A percentile compares a stretch with the other conserved stretches of the same genome.
Evolutionary conservation across 805 yeast species (phyloP).

Genomic region (Nematodospora valgi): DNA sequence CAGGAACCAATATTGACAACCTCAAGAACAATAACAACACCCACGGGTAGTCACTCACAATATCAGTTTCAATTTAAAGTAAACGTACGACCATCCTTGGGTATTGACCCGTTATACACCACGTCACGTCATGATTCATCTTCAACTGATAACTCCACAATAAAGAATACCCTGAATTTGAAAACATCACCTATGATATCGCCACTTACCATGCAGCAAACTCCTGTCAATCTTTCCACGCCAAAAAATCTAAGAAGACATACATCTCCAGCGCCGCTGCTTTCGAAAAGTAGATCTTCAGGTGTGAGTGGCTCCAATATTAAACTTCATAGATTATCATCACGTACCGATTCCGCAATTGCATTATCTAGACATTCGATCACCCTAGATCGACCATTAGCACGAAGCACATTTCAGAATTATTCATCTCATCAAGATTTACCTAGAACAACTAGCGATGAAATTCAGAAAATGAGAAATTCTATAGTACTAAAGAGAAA

Average conservation of each 20-base stretch:
- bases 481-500: slow-evolving; percentile 44
- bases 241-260: slow-evolving; percentile 7
- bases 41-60: not conserved
- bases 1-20: not conserved
- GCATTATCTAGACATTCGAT: slow-evolving; percentile 9
- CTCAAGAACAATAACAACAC: not conserved
- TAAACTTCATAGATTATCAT: too few species aligned
- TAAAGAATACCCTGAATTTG: too few species aligned
- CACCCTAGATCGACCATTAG: slow-evolving; percentile 4
- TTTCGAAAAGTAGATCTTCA: not conserved
- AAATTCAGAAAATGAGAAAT: slow-evolving; percentile 49
- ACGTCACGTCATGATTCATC: not conserved
- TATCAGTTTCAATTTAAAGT: not conserved
- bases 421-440: slow-evolving; percentile 15
- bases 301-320: too few species aligned
- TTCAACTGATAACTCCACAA: not conserved
- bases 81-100: slow-evolving; percentile 4
- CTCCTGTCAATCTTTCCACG: not conserved
- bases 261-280: slow-evolving; percentile 4
- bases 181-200: not conserved
- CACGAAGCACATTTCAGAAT: slow-evolving; percentile 9
- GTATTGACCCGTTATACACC: slow-evolving; percentile 2
- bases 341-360: not conserved
- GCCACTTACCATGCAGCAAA: not conserved
- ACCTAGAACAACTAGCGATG: slow-evolving; percentile 32